Conservation (phyloP, 2,329 filamentous ascomycete species). For the Nothopassalora personata region DNA sequence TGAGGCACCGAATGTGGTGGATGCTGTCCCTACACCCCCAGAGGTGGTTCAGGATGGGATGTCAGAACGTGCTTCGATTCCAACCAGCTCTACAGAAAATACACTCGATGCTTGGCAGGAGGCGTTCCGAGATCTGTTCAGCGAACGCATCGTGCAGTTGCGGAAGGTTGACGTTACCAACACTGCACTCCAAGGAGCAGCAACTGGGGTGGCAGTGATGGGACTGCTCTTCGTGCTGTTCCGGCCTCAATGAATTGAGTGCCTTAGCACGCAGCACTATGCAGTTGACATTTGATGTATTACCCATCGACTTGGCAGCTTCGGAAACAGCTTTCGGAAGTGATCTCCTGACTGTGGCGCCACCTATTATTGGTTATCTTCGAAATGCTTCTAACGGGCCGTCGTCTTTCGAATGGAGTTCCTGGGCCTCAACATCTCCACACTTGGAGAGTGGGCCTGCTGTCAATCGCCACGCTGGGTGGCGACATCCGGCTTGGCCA, state of each 20-base stretch:
- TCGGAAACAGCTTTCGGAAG: background rate
- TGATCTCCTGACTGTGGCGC: background rate
- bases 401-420: background rate
- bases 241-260: conserved; percentile 24
- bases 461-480: background rate
- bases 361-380: too few relatives aligned
- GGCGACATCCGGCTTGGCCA: conserved; percentile 1
- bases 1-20: conserved; percentile 19
- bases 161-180: conserved; percentile 43
- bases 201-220: conserved; percentile 36
- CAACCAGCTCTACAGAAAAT: background rate
- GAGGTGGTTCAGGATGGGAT: background rate
- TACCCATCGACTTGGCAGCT: background rate
- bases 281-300: too few relatives aligned
- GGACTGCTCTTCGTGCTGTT: conserved; percentile 33
- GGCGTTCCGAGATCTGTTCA: conserved; percentile 33
- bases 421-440: background rate
- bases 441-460: background rate
- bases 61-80: background rate
- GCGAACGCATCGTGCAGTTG: conserved; percentile 41
- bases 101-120: conserved; percentile 19
- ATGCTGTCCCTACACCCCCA: conserved; percentile 5
- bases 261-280: background rate
- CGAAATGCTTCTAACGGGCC: too few relatives aligned
- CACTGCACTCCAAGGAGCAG: conserved; percentile 41